These are phyloP conservation scores for Eucalyptus fibrosa DNA, from an alignment of 345 rosid species.

Conservation along the genomic window DNA sequence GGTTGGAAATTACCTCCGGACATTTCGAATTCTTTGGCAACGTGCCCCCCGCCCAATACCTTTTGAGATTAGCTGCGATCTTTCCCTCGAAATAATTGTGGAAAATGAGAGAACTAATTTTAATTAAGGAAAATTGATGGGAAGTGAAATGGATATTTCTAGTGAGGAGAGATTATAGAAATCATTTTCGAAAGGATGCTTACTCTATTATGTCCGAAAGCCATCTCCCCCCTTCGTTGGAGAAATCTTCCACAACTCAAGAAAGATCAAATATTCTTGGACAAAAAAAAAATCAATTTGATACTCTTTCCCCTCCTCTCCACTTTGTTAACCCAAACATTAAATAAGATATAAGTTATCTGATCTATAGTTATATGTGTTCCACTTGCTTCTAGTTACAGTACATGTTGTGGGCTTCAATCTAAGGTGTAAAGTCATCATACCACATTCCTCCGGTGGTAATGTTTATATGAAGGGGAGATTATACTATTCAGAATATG, in stretches of 20 bases:
- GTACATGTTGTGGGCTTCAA: too few relatives aligned
- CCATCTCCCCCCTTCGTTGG: background rate
- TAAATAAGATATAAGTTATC: too few relatives aligned
- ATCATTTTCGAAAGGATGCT: background rate
- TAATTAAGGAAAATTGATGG: background rate
- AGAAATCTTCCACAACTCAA: background rate
- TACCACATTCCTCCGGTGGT: too few relatives aligned
- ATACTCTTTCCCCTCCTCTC: too few relatives aligned
- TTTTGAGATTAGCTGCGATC: background rate
- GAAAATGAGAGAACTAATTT: background rate
- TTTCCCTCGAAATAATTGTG: background rate
- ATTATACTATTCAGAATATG: too few relatives aligned
- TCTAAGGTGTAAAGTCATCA: too few relatives aligned
- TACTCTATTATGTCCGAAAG: background rate
- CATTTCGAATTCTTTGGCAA: background rate
- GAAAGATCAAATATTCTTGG: too few relatives aligned
- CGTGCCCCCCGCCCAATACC: background rate
- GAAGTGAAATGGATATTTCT: background rate
- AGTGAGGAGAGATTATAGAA: background rate
- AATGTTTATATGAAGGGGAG: too few relatives aligned
- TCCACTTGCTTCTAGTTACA: too few relatives aligned
- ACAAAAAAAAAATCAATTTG: background rate
- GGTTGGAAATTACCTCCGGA: background rate
- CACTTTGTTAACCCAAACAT: too few relatives aligned
- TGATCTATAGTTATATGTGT: too few relatives aligned